A percentile compares a stretch with the other conserved stretches of the same genome.
These are phyloP conservation scores for Chytridium lagenaria DNA, from an alignment of 371 early-diverging fungal species.

Conservation along the genomic window DNA sequence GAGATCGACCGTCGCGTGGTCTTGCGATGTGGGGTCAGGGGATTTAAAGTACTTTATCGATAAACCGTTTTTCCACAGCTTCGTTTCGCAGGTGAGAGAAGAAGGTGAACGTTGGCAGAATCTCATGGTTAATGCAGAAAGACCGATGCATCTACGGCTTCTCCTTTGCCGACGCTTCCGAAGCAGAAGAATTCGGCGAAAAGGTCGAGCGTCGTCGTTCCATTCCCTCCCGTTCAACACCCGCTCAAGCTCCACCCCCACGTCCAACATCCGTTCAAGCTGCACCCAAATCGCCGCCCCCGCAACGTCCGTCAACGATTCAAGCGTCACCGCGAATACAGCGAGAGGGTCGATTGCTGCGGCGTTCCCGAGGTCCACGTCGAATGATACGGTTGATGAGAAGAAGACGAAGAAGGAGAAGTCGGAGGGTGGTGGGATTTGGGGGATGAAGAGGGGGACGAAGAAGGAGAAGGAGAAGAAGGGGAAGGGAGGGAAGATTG, in stretches of 20 bases:
- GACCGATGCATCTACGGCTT: constrained; percentile 79
- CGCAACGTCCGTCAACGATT: too few species aligned
- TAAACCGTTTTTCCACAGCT: constrained; percentile 81
- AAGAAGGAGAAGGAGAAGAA: constrained; percentile 44
- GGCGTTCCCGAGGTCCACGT: constrained; percentile 21
- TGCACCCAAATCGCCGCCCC: too few species aligned
- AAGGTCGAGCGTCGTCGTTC: constrained; percentile 52
- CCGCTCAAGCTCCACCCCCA: constrained; percentile 12
- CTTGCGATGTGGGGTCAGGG: constrained; percentile 69
- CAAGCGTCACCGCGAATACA: too few species aligned
- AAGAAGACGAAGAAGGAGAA: constrained; percentile 21
- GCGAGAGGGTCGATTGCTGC: constrained; percentile 10
- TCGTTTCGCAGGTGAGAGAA: constrained; percentile 76
- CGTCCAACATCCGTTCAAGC: neutral
- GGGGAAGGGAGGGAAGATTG: constrained; percentile 59
- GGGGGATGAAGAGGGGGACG: constrained; percentile 12
- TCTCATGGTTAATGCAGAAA: constrained; percentile 14
- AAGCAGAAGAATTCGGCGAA: constrained; percentile 78
- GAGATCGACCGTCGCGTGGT: constrained; percentile 64
- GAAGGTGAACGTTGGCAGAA: neutral
- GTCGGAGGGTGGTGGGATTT: constrained; percentile 18
- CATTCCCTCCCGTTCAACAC: neutral
- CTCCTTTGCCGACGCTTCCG: constrained; percentile 85
- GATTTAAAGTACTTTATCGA: constrained; percentile 78
- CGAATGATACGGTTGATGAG: constrained; percentile 18